phyloP scores from a whole-genome alignment of 768 basidiomycete genomes.

The Cystobasidium onofrii region DNA sequence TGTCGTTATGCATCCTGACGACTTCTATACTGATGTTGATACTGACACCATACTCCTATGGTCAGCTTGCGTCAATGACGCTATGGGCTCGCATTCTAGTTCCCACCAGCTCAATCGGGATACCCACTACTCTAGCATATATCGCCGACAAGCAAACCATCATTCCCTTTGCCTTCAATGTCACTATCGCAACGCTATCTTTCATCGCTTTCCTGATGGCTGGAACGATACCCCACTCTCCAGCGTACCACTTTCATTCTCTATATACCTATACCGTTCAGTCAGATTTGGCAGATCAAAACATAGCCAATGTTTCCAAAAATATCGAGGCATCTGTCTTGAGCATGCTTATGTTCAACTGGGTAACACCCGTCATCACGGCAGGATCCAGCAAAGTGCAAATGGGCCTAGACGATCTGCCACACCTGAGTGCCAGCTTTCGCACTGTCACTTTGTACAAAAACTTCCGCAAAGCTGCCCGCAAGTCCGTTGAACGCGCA shows the following conservation, averaged over 20 bases:
- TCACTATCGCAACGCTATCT: conserved; percentile 1
- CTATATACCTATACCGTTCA: conserved; percentile 11
- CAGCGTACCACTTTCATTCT: conserved; percentile 13
- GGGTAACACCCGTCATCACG: conserved; percentile 20
- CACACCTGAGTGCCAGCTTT: conserved; percentile 25
- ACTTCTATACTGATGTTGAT: no score
- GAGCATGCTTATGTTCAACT: conserved; percentile 15
- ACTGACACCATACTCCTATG: background rate
- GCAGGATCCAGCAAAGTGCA: conserved; percentile 2
- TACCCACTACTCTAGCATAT: background rate
- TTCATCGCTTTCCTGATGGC: conserved; percentile 6
- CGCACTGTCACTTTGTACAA: conserved; percentile 14
- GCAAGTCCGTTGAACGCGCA: background rate
- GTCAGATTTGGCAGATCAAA: conserved; percentile 12
- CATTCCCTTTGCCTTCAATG: conserved; percentile 3
- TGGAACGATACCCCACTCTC: conserved; percentile 8
- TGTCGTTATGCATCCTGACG: no score
- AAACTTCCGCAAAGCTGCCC: conserved; percentile 11
- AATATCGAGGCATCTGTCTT: conserved; percentile 27
- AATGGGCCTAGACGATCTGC: conserved; percentile 29
- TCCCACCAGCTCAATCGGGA: background rate
- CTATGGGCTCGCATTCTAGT: conserved; percentile 22
- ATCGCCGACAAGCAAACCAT: background rate
- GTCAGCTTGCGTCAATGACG: conserved; percentile 6
- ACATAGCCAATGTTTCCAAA: conserved; percentile 10